Evolutionary conservation across 345 rosid species (phyloP).

Genomic region (Euphorbia tirucalli): DNA sequence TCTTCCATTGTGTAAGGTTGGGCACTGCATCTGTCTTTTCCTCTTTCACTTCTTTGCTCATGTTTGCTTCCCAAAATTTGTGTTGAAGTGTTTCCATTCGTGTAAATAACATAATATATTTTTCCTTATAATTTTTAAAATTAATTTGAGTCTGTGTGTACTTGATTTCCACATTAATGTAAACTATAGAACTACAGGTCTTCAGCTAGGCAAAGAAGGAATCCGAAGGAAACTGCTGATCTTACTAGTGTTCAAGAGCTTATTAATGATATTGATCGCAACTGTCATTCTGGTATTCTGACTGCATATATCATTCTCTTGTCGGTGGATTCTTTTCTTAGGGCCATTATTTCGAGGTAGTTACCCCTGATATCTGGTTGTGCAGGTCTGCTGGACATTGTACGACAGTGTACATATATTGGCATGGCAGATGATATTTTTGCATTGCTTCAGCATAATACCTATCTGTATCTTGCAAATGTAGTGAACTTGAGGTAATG

Average conservation of each 20-base stretch:
- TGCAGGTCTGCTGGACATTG: conserved; percentile 73
- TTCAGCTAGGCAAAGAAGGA: conserved; percentile 81
- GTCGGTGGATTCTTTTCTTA: conserved; percentile 1
- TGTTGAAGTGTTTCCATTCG: background rate
- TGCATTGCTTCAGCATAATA: conserved; percentile 84
- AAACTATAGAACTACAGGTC: conserved; percentile 43
- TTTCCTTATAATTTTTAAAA: too few species aligned
- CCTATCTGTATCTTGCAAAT: conserved; percentile 84
- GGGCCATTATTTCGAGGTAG: background rate
- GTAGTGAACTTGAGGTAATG: conserved; percentile 79
- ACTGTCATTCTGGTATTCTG: conserved; percentile 62
- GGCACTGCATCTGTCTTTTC: background rate
- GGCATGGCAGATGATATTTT: conserved; percentile 96
- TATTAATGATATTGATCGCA: conserved; percentile 54
- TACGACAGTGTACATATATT: conserved; percentile 74
- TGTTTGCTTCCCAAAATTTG: background rate
- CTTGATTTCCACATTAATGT: background rate
- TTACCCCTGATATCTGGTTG: conserved; percentile 15
- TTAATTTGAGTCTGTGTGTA: background rate
- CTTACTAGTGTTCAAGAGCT: conserved; percentile 91
- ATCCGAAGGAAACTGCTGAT: conserved; percentile 87
- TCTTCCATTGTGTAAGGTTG: background rate
- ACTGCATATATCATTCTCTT: conserved; percentile 13
- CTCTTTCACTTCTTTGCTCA: too few species aligned
- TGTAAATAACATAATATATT: background rate